A percentile compares a stretch with the other conserved stretches of the same genome.
Conservation (phyloP, 306 rosid genomes). For the Rosa chinensis region DNA sequence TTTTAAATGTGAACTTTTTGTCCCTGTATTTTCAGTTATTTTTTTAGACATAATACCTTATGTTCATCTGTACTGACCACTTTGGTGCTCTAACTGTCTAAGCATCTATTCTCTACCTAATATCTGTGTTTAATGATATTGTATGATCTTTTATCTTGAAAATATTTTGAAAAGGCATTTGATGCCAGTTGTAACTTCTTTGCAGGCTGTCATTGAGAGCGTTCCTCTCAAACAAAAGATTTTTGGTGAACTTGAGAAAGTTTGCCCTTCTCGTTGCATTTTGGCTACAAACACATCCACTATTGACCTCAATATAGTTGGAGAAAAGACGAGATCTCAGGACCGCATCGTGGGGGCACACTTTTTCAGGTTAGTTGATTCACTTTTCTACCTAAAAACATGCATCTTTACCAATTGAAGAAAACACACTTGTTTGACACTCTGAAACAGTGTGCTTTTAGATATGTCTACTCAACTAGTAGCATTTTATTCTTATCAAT, state of each 20-base stretch:
- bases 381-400: slow-evolving; percentile 15
- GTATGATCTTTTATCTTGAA: neutral
- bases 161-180: slow-evolving; percentile 21
- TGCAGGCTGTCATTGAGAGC: slow-evolving; percentile 90
- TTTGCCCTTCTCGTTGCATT: slow-evolving; percentile 83
- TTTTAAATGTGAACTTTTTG: neutral
- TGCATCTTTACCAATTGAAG: slow-evolving; percentile 11
- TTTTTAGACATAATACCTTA: neutral
- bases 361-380: slow-evolving; percentile 78
- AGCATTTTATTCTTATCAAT: neutral
- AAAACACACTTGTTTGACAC: neutral
- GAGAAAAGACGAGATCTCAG: slow-evolving; percentile 66
- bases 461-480: neutral
- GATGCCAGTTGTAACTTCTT: slow-evolving; percentile 20
- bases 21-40: slow-evolving; percentile 8
- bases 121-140: slow-evolving; percentile 4
- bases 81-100: neutral
- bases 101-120: slow-evolving; percentile 11
- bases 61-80: slow-evolving; percentile 8
- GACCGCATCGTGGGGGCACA: slow-evolving; percentile 94
- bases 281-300: slow-evolving; percentile 91
- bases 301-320: slow-evolving; percentile 74
- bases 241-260: slow-evolving; percentile 82
- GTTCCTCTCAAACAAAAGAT: slow-evolving; percentile 78
- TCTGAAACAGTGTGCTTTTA: neutral